A percentile compares a stretch with the other conserved stretches of the same genome.
Evolutionary conservation across 2,329 filamentous ascomycete species (phyloP).

Genomic region (Sporothrix protearum): DNA sequence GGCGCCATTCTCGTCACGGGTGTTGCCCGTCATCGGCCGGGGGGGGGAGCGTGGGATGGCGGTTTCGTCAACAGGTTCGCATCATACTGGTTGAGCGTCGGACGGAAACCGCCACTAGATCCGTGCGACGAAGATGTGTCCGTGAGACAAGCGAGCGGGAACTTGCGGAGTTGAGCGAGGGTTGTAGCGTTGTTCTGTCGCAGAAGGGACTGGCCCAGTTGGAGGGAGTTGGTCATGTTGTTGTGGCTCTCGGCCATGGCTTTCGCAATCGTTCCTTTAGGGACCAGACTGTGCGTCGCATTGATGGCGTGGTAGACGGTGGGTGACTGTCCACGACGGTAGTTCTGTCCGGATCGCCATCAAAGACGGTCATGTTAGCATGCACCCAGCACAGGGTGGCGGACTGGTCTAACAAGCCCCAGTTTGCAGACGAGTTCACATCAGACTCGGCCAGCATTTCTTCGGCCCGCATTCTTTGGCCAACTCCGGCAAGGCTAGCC

Average conservation of each 20-base stretch:
- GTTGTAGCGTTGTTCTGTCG: background rate
- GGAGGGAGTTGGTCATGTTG: background rate
- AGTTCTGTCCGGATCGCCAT: conserved; percentile 26
- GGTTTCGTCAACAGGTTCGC: background rate
- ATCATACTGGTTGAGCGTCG: background rate
- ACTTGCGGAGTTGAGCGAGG: background rate
- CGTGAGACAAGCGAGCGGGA: background rate
- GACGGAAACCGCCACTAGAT: background rate
- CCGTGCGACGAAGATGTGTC: background rate
- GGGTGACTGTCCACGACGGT: conserved; percentile 29
- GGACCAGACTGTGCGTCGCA: background rate
- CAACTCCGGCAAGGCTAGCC: conserved; percentile 46
- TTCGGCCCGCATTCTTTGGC: conserved; percentile 49
- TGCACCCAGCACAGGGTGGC: conserved; percentile 31
- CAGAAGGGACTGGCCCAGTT: background rate
- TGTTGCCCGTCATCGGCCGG: conserved; percentile 4
- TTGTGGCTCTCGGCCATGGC: conserved; percentile 13
- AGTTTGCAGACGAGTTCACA: conserved; percentile 47
- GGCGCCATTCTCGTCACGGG: background rate
- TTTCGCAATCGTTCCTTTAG: background rate
- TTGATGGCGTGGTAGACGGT: conserved; percentile 5
- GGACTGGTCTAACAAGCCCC: conserved; percentile 50
- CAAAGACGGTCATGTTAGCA: conserved; percentile 28
- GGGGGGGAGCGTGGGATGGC: background rate
- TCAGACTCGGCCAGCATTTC: conserved; percentile 44